Evolutionary conservation across 148 eudicot genomes (phyloP).

Genomic region (Gaultheria prostrata): DNA sequence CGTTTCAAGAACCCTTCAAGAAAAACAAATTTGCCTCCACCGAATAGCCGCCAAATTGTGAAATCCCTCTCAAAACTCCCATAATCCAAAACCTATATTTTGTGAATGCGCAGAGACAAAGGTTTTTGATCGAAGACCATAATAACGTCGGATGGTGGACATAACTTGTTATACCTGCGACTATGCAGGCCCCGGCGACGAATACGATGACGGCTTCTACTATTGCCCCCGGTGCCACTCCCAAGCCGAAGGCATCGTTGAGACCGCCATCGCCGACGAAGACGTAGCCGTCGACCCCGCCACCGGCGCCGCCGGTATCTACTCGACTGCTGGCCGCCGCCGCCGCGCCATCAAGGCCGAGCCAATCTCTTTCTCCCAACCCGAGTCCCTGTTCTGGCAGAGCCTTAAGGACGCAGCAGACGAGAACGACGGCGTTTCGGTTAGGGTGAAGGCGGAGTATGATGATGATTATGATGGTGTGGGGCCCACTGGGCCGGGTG

Average conservation of each 20-base stretch:
- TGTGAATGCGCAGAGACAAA: too few species aligned
- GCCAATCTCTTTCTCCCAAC: constrained; percentile 36
- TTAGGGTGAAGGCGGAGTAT: constrained; percentile 16
- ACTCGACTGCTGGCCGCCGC: constrained; percentile 23
- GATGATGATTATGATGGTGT: constrained; percentile 23
- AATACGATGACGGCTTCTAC: constrained; percentile 65
- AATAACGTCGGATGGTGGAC: neutral
- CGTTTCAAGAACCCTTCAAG: neutral
- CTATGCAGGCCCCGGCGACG: constrained; percentile 33
- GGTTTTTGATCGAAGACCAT: neutral
- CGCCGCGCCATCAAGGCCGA: constrained; percentile 23
- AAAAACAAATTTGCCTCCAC: neutral
- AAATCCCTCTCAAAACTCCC: neutral
- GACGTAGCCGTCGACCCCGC: constrained; percentile 31
- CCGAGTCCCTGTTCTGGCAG: constrained; percentile 32
- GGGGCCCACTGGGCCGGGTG: constrained; percentile 60
- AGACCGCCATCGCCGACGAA: constrained; percentile 53
- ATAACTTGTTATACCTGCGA: constrained; percentile 46
- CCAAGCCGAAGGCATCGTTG: constrained; percentile 51
- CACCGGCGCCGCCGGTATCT: constrained; percentile 21
- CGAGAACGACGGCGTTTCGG: neutral
- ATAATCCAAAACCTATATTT: too few species aligned
- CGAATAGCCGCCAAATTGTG: neutral
- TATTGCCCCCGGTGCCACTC: constrained; percentile 58
- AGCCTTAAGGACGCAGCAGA: constrained; percentile 10